Evolutionary conservation across 192 early-diverging fungal genomes (phyloP).

Genomic region (Obelidium mucronatum): DNA sequence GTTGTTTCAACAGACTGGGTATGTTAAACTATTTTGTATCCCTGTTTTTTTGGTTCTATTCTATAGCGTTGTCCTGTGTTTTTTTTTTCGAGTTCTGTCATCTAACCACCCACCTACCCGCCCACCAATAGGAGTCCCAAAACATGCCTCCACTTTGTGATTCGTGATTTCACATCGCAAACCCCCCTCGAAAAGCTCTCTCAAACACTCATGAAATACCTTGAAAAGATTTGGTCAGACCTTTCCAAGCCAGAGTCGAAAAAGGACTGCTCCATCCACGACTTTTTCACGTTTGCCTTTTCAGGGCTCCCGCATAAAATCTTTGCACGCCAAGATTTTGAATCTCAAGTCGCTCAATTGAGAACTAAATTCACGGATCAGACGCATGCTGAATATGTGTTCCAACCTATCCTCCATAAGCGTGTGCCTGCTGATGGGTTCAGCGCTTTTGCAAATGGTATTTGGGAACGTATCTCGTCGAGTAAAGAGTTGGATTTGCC

Average conservation of each 20-base stretch:
- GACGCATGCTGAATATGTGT: slow-evolving; percentile 76
- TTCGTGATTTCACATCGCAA: slow-evolving; percentile 91
- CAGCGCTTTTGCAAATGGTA: slow-evolving; percentile 85
- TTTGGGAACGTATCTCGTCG: slow-evolving; percentile 96
- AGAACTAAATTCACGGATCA: slow-evolving; percentile 72
- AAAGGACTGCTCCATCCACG: slow-evolving; percentile 74
- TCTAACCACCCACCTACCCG: not conserved
- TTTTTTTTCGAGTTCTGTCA: slow-evolving; percentile 17
- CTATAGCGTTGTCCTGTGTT: too few species aligned
- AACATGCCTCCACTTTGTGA: slow-evolving; percentile 94
- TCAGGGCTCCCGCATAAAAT: slow-evolving; percentile 91
- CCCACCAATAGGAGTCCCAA: slow-evolving; percentile 71
- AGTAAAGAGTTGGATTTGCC: slow-evolving; percentile 98
- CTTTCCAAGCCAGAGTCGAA: slow-evolving; percentile 88
- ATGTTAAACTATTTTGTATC: slow-evolving; percentile 22
- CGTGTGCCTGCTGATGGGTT: slow-evolving; percentile 97
- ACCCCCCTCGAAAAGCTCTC: slow-evolving; percentile 85
- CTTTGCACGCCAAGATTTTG: slow-evolving; percentile 84
- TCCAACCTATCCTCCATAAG: slow-evolving; percentile 84
- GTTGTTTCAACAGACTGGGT: slow-evolving; percentile 85
- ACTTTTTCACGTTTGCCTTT: slow-evolving; percentile 94
- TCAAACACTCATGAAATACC: slow-evolving; percentile 78
- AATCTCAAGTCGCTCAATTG: slow-evolving; percentile 40
- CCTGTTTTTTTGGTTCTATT: slow-evolving; percentile 6
- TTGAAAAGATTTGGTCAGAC: slow-evolving; percentile 92